phyloP scores from a whole-genome alignment of 371 early-diverging fungal species.

The Phascolomyces articulosus region DNA sequence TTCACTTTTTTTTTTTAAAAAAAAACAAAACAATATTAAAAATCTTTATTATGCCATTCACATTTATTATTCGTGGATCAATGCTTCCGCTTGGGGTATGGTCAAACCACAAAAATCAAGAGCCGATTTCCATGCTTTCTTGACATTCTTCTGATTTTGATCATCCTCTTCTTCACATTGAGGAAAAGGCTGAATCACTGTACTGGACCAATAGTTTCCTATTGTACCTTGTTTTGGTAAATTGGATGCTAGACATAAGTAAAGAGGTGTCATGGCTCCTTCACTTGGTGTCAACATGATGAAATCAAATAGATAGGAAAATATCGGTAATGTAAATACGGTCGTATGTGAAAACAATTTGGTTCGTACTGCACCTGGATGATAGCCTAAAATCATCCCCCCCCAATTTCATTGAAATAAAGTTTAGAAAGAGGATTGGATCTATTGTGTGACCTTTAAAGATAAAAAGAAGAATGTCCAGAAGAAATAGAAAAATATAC shows the following conservation, averaged over 20 bases:
- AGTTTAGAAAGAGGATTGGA: no score
- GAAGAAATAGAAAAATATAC: neutral
- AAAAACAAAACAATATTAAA: neutral
- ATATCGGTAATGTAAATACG: constrained; percentile 27
- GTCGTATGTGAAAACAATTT: constrained; percentile 38
- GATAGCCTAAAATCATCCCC: constrained; percentile 31
- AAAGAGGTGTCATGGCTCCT: constrained; percentile 40
- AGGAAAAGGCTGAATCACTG: constrained; percentile 12
- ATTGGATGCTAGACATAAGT: constrained; percentile 21
- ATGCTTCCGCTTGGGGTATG: neutral
- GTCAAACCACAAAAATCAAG: constrained; percentile 2
- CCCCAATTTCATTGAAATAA: no score
- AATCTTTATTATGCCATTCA: neutral
- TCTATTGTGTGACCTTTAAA: no score
- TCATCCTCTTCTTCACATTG: no score
- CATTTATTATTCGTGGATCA: neutral
- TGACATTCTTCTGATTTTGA: neutral
- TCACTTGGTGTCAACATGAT: constrained; percentile 49
- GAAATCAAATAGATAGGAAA: constrained; percentile 31
- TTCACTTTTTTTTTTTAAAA: neutral
- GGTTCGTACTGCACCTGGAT: constrained; percentile 52
- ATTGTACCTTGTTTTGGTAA: neutral
- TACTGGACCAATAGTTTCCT: constrained; percentile 18
- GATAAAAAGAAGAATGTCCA: neutral
- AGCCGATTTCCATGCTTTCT: neutral